Percentiles rank a stretch among this genome's conserved stretches.
These are phyloP conservation scores for Colletotrichum abscissum DNA, from an alignment of 2,329 filamentous ascomycete species.

Conservation along the genomic window DNA sequence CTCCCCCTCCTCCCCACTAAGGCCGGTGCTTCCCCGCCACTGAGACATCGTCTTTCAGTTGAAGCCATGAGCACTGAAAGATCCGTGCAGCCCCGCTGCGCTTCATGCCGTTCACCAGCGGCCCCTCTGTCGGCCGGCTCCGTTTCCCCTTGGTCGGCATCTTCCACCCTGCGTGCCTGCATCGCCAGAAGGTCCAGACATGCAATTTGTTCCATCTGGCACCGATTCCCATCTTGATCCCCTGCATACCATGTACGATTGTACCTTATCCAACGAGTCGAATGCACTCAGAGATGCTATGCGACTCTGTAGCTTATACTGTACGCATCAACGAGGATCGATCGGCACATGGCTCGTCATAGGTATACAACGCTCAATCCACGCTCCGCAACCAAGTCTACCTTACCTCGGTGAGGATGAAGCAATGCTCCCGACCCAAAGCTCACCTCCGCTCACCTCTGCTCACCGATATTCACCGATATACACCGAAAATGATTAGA, in stretches of 20 bases:
- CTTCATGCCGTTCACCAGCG: not conserved
- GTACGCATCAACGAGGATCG: not conserved
- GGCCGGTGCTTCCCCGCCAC: constrained; percentile 1
- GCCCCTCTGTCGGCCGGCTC: constrained; percentile 33
- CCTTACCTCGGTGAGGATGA: not conserved
- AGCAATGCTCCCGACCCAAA: no score
- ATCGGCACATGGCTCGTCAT: not conserved
- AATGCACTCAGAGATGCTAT: not conserved
- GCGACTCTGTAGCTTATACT: not conserved
- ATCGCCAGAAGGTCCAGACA: not conserved
- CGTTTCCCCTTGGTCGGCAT: constrained; percentile 23
- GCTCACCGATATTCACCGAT: constrained; percentile 2
- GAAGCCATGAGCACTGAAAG: not conserved
- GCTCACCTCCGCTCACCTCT: no score
- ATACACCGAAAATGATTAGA: not conserved
- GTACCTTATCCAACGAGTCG: not conserved
- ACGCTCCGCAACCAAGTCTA: not conserved
- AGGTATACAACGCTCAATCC: not conserved
- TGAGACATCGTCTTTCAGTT: not conserved
- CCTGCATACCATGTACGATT: not conserved
- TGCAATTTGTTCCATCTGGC: not conserved
- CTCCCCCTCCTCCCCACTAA: not conserved
- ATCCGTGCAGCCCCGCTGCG: constrained; percentile 19
- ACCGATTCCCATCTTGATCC: not conserved
- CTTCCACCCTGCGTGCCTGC: constrained; percentile 15